Conservation (phyloP, 2,329 filamentous ascomycete genomes). For the Calonectria honghensis region DNA sequence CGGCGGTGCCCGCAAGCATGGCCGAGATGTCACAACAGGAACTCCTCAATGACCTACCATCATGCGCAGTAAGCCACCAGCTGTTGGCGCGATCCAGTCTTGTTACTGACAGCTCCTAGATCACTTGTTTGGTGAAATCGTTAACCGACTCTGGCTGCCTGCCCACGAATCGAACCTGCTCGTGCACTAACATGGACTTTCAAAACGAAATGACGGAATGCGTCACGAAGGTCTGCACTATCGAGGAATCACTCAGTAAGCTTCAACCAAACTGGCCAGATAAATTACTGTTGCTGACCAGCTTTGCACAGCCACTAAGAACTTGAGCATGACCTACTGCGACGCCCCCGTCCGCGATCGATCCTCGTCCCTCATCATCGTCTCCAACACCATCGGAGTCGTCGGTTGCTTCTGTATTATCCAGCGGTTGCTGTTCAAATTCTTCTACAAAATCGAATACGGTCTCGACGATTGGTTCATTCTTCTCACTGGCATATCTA, state of each 20-base stretch:
- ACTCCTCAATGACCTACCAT: neutral
- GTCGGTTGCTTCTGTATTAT: slow-evolving; percentile 20
- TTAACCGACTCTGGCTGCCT: neutral
- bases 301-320: neutral
- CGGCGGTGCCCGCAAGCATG: neutral
- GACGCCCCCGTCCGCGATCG: slow-evolving; percentile 12
- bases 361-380: slow-evolving; percentile 6
- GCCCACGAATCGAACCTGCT: slow-evolving; percentile 11
- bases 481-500: neutral
- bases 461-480: slow-evolving; percentile 8
- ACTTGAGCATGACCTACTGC: slow-evolving; percentile 12
- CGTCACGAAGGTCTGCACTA: neutral
- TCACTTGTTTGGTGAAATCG: neutral
- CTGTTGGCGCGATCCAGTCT: neutral
- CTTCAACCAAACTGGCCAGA: too few species aligned
- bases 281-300: neutral
- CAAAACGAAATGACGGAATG: slow-evolving; percentile 23
- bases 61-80: neutral
- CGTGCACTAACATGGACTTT: slow-evolving; percentile 7
- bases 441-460: neutral
- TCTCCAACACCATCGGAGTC: slow-evolving; percentile 10
- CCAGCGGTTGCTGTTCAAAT: slow-evolving; percentile 11
- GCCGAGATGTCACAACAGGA: slow-evolving; percentile 21
- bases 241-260: slow-evolving; percentile 2
- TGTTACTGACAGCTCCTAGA: neutral